A percentile compares a stretch with the other conserved stretches of the same genome.
Conservation (phyloP, 352 stramenopile species). For the Phytophthora sp. region DNA sequence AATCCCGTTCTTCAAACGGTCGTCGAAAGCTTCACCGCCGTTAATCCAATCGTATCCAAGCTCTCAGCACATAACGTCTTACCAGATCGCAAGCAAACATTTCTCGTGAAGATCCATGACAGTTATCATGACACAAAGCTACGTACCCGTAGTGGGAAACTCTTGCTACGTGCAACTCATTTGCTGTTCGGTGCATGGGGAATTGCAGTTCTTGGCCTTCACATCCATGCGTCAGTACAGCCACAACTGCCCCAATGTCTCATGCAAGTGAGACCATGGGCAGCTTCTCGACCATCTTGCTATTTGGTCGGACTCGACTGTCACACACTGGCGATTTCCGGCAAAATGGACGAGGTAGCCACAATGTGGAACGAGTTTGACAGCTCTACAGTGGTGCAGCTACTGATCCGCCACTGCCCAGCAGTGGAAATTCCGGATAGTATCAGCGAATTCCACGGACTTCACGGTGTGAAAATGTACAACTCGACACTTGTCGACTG, state of each 20-base stretch:
- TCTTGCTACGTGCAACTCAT: slow-evolving; percentile 13
- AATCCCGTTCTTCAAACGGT: too few relatives aligned
- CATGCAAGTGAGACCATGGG: slow-evolving; percentile 42
- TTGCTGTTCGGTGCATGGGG: slow-evolving; percentile 23
- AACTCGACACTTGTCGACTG: slow-evolving; percentile 44
- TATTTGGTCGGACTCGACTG: slow-evolving; percentile 43
- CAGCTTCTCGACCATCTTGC: slow-evolving; percentile 34
- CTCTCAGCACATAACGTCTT: too few relatives aligned
- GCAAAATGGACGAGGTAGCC: slow-evolving; percentile 18
- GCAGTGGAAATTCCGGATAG: slow-evolving; percentile 28
- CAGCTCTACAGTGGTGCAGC: slow-evolving; percentile 22
- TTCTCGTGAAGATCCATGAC: neutral
- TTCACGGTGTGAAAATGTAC: slow-evolving; percentile 48
- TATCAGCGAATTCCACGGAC: slow-evolving; percentile 27
- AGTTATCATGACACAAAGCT: neutral
- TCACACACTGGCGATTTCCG: slow-evolving; percentile 16
- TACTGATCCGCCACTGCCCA: slow-evolving; percentile 44
- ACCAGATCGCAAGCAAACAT: neutral
- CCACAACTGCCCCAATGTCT: slow-evolving; percentile 21
- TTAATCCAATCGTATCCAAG: too few relatives aligned
- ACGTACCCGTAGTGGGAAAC: neutral
- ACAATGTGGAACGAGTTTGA: slow-evolving; percentile 36
- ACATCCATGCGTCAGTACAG: slow-evolving; percentile 21
- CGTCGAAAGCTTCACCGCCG: too few relatives aligned
- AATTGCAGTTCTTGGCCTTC: slow-evolving; percentile 17